Percentiles rank a stretch among this genome's conserved stretches.
These are phyloP conservation scores for Hydnomerulius pinastri DNA, from an alignment of 768 basidiomycete genomes.

Conservation along the genomic window DNA sequence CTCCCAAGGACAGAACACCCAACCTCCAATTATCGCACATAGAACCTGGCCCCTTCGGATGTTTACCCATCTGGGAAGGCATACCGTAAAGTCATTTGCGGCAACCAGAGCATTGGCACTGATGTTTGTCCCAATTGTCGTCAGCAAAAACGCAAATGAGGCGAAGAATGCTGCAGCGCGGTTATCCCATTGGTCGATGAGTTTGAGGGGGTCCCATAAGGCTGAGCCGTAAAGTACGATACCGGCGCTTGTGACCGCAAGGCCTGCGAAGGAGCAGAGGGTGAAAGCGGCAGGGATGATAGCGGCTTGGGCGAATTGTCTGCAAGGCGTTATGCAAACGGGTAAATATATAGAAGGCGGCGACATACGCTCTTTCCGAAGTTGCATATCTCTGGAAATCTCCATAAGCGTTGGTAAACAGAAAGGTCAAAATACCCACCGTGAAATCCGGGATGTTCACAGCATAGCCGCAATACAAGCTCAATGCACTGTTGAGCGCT, in stretches of 20 bases:
- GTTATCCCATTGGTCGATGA: conserved; percentile 83
- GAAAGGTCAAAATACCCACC: conserved; percentile 20
- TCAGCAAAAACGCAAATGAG: conserved; percentile 61
- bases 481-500: conserved; percentile 75
- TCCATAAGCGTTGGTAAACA: conserved; percentile 13
- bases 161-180: conserved; percentile 86
- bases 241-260: conserved; percentile 79
- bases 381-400: conserved; percentile 67
- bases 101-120: conserved; percentile 68
- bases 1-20: conserved; percentile 88
- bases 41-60: conserved; percentile 78
- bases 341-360: neutral
- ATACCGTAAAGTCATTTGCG: conserved; percentile 84
- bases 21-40: conserved; percentile 80
- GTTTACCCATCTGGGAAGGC: conserved; percentile 77
- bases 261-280: conserved; percentile 74
- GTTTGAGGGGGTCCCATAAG: conserved; percentile 73
- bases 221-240: conserved; percentile 63
- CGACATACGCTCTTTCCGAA: conserved; percentile 54
- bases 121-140: conserved; percentile 43
- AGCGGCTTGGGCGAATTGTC: conserved; percentile 72
- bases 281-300: conserved; percentile 82
- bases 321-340: conserved; percentile 22
- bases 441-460: conserved; percentile 91
- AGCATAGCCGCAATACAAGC: conserved; percentile 69